Conservation (phyloP, 257 asterid genomes). For the Rehmannia glutinosa region DNA sequence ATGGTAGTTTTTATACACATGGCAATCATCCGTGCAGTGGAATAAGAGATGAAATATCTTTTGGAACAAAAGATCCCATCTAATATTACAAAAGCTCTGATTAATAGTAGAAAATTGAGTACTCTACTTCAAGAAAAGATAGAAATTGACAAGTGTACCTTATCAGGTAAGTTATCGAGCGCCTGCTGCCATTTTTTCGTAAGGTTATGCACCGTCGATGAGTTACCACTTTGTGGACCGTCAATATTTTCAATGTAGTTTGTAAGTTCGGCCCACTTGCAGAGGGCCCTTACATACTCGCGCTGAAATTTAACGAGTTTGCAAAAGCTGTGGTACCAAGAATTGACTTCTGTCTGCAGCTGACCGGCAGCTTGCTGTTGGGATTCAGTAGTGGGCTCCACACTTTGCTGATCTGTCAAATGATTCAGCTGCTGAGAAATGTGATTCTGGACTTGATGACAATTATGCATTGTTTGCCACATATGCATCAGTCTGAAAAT, state of each 20-base stretch:
- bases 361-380: slow-evolving; percentile 73
- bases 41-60: too few species aligned
- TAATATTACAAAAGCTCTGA: too few species aligned
- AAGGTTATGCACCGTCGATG: slow-evolving; percentile 33
- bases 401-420: slow-evolving; percentile 40
- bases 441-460: slow-evolving; percentile 67
- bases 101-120: too few species aligned
- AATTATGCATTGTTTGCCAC: slow-evolving; percentile 71
- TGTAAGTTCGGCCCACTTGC: slow-evolving; percentile 57
- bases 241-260: slow-evolving; percentile 30
- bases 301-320: slow-evolving; percentile 59
- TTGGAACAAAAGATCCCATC: too few species aligned
- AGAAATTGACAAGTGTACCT: slow-evolving; percentile 34
- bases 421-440: slow-evolving; percentile 61
- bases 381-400: slow-evolving; percentile 58
- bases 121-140: neutral
- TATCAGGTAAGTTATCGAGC: slow-evolving; percentile 59
- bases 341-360: slow-evolving; percentile 68
- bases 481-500: slow-evolving; percentile 52
- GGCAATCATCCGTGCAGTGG: too few species aligned
- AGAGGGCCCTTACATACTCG: slow-evolving; percentile 54
- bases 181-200: slow-evolving; percentile 53
- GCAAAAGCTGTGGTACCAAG: slow-evolving; percentile 65
- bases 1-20: too few species aligned
- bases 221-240: slow-evolving; percentile 22